phyloP scores from a whole-genome alignment of 345 rosid genomes.

The Eucalyptus sideroxylon region DNA sequence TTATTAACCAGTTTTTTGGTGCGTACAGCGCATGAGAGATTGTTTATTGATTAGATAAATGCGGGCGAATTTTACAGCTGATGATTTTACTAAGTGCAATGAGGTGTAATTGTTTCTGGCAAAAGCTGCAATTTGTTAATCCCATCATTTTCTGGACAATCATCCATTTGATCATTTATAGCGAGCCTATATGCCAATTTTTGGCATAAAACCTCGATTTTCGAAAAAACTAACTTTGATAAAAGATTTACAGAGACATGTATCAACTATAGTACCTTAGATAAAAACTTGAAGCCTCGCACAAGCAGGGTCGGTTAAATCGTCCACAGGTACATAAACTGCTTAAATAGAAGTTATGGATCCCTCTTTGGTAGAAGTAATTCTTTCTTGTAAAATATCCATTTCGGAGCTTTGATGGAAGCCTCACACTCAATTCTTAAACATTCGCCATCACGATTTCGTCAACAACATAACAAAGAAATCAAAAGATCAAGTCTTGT shows the following conservation, averaged over 20 bases:
- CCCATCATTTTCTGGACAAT: not conserved
- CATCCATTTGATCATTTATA: not conserved
- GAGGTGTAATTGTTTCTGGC: not conserved
- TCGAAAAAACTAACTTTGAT: not conserved
- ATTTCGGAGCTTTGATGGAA: not conserved
- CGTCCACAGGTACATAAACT: too few relatives aligned
- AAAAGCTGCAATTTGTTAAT: not conserved
- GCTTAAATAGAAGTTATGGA: too few relatives aligned
- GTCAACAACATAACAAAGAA: not conserved
- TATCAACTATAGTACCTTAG: not conserved
- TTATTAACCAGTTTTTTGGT: not conserved
- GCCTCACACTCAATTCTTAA: not conserved
- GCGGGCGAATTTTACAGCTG: not conserved
- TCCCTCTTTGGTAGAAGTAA: too few relatives aligned
- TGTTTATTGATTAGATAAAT: not conserved
- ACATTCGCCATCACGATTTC: not conserved
- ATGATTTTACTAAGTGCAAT: not conserved
- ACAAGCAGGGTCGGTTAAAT: not conserved
- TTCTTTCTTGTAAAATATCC: too few relatives aligned
- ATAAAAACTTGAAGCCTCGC: not conserved
- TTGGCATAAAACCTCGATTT: rapidly evolving
- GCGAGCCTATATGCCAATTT: not conserved
- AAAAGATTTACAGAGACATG: not conserved
- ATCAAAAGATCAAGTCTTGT: not conserved
- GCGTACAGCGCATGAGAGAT: too few relatives aligned